Percentiles rank a stretch among this genome's conserved stretches.
Evolutionary conservation across 352 stramenopile genomes (phyloP).

Genomic region (Blastocystis sp.): DNA sequence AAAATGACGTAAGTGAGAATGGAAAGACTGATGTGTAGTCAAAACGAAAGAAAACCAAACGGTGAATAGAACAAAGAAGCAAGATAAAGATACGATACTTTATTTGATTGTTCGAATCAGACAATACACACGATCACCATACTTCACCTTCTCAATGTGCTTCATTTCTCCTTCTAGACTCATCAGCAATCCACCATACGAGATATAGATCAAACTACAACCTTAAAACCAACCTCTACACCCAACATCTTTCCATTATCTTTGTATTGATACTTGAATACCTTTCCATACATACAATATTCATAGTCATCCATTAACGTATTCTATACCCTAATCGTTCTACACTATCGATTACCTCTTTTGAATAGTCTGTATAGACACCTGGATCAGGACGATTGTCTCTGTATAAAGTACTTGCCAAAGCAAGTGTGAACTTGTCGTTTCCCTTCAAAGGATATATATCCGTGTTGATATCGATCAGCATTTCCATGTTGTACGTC

Average conservation of each 20-base stretch:
- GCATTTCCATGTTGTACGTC: slow-evolving; percentile 38
- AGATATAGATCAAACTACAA: slow-evolving; percentile 61
- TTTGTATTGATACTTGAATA: slow-evolving; percentile 63
- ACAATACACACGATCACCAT: slow-evolving; percentile 56
- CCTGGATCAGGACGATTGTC: slow-evolving; percentile 44
- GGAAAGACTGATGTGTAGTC: neutral
- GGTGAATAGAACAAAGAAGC: slow-evolving; percentile 35
- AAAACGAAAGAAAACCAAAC: slow-evolving; percentile 39
- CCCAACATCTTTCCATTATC: slow-evolving; percentile 52
- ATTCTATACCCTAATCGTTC: neutral
- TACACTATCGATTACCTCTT: slow-evolving; percentile 11
- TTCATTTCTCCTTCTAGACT: slow-evolving; percentile 57
- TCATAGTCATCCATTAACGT: slow-evolving; percentile 61
- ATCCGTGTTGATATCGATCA: slow-evolving; percentile 63
- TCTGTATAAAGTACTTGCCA: slow-evolving; percentile 50
- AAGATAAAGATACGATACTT: slow-evolving; percentile 23
- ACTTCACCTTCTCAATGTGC: slow-evolving; percentile 58
- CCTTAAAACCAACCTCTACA: neutral
- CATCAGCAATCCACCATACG: slow-evolving; percentile 53
- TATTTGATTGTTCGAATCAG: slow-evolving; percentile 57
- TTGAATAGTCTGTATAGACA: slow-evolving; percentile 42
- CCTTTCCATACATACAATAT: slow-evolving; percentile 62
- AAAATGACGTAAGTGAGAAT: neutral
- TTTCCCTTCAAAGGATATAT: slow-evolving; percentile 57
- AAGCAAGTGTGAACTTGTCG: slow-evolving; percentile 54